Conservation (phyloP, 805 yeast genomes). For the Lipomyces sp. region DNA sequence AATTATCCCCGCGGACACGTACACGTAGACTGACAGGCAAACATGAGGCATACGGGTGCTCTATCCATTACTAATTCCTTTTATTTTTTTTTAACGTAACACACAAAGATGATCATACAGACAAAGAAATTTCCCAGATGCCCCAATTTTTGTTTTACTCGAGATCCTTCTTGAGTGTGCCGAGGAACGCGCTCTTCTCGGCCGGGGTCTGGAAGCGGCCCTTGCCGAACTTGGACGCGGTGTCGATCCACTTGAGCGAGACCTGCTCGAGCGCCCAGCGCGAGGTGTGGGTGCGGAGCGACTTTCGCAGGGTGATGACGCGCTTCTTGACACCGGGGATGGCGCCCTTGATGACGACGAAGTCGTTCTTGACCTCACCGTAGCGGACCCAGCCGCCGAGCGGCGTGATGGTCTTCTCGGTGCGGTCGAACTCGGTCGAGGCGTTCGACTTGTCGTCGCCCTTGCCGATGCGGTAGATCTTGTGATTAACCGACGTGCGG, state of each 20-base stretch:
- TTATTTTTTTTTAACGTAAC: conserved; percentile 8
- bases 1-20: too few relatives aligned
- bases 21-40: too few relatives aligned
- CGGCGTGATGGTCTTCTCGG: conserved; percentile 99
- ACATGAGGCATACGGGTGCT: not conserved
- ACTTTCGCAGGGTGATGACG: conserved; percentile 97
- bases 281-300: conserved; percentile 94
- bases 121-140: not conserved
- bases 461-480: conserved; percentile 98
- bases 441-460: conserved; percentile 92
- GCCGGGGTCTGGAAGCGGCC: conserved; percentile 99
- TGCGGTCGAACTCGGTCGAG: conserved; percentile 98
- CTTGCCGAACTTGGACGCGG: conserved; percentile 99
- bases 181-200: conserved; percentile 99
- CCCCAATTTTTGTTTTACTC: conserved; percentile 11
- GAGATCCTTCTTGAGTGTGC: conserved; percentile 76
- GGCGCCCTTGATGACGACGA: conserved; percentile 96
- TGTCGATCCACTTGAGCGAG: conserved; percentile 98
- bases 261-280: conserved; percentile 97
- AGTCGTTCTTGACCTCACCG: conserved; percentile 97
- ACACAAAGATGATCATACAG: conserved; percentile 6
- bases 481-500: conserved; percentile 99
- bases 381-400: conserved; percentile 99
- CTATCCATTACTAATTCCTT: conserved; percentile 8
- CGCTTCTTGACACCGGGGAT: conserved; percentile 99